phyloP scores from a whole-genome alignment of 129 eudicot genomes.

The Escallonia rubra region DNA sequence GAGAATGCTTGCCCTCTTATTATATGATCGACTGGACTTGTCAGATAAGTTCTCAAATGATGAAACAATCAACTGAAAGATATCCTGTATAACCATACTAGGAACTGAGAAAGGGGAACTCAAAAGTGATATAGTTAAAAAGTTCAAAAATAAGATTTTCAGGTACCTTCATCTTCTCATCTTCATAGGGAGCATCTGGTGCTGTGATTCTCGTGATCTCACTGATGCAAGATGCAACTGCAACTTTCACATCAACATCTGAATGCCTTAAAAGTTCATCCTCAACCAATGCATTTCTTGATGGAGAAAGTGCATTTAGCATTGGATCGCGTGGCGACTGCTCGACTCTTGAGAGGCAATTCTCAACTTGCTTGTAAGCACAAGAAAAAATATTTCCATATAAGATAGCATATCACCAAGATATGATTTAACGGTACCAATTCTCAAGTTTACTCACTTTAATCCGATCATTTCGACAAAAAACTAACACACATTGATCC shows the following conservation, averaged over 20 bases:
- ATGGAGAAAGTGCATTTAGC: slow-evolving; percentile 66
- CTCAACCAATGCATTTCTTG: slow-evolving; percentile 56
- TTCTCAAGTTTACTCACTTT: too few species aligned
- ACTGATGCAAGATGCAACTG: slow-evolving; percentile 89
- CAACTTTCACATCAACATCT: slow-evolving; percentile 71
- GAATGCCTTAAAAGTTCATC: slow-evolving; percentile 62
- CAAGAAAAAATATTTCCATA: neutral
- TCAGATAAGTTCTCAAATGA: slow-evolving; percentile 73
- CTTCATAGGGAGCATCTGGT: slow-evolving; percentile 90
- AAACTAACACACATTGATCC: too few species aligned
- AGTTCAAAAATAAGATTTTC: neutral
- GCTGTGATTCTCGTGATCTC: slow-evolving; percentile 97
- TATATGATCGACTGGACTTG: slow-evolving; percentile 60
- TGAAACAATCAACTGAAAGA: slow-evolving; percentile 80
- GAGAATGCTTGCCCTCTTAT: slow-evolving; percentile 68
- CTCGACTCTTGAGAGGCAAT: slow-evolving; percentile 55
- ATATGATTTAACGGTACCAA: too few species aligned
- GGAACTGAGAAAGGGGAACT: neutral
- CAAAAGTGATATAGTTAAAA: slow-evolving; percentile 3
- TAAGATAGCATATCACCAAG: too few species aligned
- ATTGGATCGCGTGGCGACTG: slow-evolving; percentile 76
- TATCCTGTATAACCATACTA: slow-evolving; percentile 47
- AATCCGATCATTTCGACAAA: too few species aligned
- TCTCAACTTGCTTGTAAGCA: slow-evolving; percentile 56
- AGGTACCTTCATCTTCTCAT: slow-evolving; percentile 90